Conservation (phyloP, 352 stramenopile species). For the Globisporangium spinosum region DNA sequence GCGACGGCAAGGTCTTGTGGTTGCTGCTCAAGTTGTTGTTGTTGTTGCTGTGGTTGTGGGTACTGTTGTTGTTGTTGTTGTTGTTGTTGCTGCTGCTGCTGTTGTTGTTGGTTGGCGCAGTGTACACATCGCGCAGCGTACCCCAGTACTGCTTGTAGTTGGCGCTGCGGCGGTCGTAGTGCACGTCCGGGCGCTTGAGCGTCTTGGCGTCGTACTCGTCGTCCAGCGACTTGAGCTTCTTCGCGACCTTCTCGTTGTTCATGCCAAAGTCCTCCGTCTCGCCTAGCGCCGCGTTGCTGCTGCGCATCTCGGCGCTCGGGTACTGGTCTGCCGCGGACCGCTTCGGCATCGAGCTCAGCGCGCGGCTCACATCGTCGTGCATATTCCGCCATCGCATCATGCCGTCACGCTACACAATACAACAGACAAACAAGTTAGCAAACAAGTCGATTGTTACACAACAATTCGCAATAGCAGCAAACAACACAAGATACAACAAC, state of each 20-base stretch:
- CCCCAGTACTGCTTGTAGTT: constrained; percentile 75
- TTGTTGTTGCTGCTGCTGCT: constrained; percentile 19
- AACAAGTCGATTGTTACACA: constrained; percentile 5
- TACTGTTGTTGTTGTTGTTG: constrained; percentile 1
- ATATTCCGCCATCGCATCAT: constrained; percentile 59
- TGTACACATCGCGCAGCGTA: constrained; percentile 64
- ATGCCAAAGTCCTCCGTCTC: constrained; percentile 53
- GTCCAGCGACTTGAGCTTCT: constrained; percentile 71
- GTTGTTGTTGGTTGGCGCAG: constrained; percentile 17
- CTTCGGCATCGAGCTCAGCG: constrained; percentile 26
- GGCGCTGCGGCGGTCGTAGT: constrained; percentile 44
- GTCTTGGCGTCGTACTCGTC: constrained; percentile 69
- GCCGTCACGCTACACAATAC: constrained; percentile 22
- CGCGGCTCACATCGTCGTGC: constrained; percentile 67
- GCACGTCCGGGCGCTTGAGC: constrained; percentile 32
- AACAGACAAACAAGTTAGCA: constrained; percentile 2
- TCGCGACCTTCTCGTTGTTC: constrained; percentile 65
- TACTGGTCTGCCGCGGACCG: neutral
- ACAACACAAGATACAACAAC: neutral
- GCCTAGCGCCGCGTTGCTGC: constrained; percentile 7
- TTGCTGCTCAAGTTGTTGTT: constrained; percentile 1
- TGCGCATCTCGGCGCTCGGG: constrained; percentile 9
- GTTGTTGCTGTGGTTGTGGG: constrained; percentile 1
- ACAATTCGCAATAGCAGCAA: neutral
- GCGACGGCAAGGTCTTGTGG: constrained; percentile 10